Evolutionary conservation across 345 rosid genomes (phyloP).

Genomic region (Aquilaria yunnanensis): DNA sequence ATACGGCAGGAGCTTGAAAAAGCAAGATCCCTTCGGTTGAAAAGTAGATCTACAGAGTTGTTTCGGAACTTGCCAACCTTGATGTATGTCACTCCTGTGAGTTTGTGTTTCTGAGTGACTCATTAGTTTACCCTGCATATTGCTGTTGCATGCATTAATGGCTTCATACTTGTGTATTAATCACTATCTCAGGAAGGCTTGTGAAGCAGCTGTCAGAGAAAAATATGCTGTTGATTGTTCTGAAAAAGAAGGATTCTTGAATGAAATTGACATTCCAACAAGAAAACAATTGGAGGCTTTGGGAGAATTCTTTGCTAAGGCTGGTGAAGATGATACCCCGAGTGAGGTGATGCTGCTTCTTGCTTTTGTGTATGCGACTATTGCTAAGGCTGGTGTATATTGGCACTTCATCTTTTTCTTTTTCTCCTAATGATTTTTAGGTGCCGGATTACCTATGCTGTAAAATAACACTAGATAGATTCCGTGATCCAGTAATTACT

Average conservation of each 20-base stretch:
- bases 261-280: constrained; percentile 34
- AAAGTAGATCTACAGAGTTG: constrained; percentile 49
- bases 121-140: neutral
- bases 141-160: neutral
- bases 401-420: neutral
- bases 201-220: constrained; percentile 72
- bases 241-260: constrained; percentile 44
- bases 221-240: constrained; percentile 45
- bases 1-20: constrained; percentile 88
- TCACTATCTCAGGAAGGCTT: constrained; percentile 54
- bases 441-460: constrained; percentile 91
- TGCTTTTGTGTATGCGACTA: neutral
- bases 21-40: constrained; percentile 86
- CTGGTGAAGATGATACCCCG: constrained; percentile 58
- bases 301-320: constrained; percentile 51
- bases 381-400: neutral
- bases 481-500: constrained; percentile 84
- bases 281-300: constrained; percentile 43
- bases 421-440: constrained; percentile 26
- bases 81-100: constrained; percentile 63
- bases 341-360: constrained; percentile 38
- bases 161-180: constrained; percentile 12
- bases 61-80: constrained; percentile 71
- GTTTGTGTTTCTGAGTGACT: constrained; percentile 12
- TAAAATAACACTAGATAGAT: constrained; percentile 81